Evolutionary conservation across 306 rosid genomes (phyloP), one percentile per base, ranked within the genome.

Genomic region (Hylodesmum podocarpum): DNA sequence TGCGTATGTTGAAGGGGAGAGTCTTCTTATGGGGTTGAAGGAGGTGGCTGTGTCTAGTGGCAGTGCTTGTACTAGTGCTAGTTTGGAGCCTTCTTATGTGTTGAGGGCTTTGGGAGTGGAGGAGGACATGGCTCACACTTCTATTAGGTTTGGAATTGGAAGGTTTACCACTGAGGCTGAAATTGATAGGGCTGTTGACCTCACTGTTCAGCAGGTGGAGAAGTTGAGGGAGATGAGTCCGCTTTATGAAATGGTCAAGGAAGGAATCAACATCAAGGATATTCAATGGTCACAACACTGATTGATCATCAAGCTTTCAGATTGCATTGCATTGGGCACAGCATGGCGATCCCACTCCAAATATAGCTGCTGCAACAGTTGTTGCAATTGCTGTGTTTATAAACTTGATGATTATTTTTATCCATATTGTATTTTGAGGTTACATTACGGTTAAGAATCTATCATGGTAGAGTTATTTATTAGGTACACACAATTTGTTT

Each of bases 41-140:
- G 99, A 95, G 80, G 97, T 95, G 66, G 99, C 99, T 5, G 97
- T 95, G 16, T 95, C 99, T 4, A 95, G 99, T 80, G 99, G 99
- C 21, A 95, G 98, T 79, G 98, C 96, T 0, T 95, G 98, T 53
- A 95, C 97, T 5, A 92, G 98, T 74, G 97, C 98, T 1, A 92
- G 97, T 86, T 86, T 95, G 90, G 97, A 95, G 90, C 99, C 97
- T 0, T 92, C 99, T 0, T 92, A 95, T 81, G 99, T 92, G 47
- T 82, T 92, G 91, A 88, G 97, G 73, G 99, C 99, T 0, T 73
- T 95, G 82, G 99, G 99, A 33, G 98, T 95, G 81, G 97, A 95
- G n/a, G 98, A 95, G 82, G 97, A 92, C 66, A 92, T 92, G 99
- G 99, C 97, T 21, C 99, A 95, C 27, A 95, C 99, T 47, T 95